phyloP scores from a whole-genome alignment of 2,329 filamentous ascomycete species.

The Sporothrix schenckii region DNA sequence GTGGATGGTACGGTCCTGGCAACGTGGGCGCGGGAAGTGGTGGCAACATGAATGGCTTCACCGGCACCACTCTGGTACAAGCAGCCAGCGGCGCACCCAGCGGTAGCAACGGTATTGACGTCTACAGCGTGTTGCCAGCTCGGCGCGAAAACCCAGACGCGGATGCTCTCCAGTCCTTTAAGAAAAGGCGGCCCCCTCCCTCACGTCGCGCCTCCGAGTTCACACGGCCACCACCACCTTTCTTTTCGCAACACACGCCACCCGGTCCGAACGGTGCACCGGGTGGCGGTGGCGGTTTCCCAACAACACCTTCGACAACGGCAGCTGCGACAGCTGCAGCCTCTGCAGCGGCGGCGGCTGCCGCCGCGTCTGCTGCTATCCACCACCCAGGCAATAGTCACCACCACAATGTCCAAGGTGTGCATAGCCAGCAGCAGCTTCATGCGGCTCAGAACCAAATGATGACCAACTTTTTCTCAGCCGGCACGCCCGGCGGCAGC shows the following conservation, averaged over 20 bases:
- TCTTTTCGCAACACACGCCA: conserved; percentile 38
- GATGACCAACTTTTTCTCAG: conserved; percentile 40
- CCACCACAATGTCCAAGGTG: conserved; percentile 25
- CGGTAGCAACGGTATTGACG: conserved; percentile 31
- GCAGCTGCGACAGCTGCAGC: conserved; percentile 14
- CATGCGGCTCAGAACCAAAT: conserved; percentile 33
- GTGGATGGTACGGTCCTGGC: neutral
- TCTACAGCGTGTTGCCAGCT: conserved; percentile 40
- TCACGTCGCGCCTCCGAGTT: conserved; percentile 43
- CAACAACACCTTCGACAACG: neutral
- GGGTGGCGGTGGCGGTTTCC: neutral
- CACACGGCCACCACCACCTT: conserved; percentile 41
- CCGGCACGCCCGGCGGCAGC: neutral
- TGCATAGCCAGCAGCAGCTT: conserved; percentile 33
- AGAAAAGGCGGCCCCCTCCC: conserved; percentile 41
- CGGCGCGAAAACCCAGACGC: conserved; percentile 42
- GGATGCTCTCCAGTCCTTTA: conserved; percentile 39
- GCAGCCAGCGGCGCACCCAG: conserved; percentile 23
- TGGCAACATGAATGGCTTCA: conserved; percentile 5
- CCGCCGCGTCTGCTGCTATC: conserved; percentile 3
- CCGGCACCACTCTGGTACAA: neutral
- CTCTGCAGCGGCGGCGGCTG: conserved; percentile 11
- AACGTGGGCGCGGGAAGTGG: neutral
- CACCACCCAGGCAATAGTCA: conserved; percentile 5
- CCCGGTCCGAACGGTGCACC: conserved; percentile 30